Percentiles rank a stretch among this genome's conserved stretches.
Conservation (phyloP, 345 rosid species). For the Brassica incana region DNA sequence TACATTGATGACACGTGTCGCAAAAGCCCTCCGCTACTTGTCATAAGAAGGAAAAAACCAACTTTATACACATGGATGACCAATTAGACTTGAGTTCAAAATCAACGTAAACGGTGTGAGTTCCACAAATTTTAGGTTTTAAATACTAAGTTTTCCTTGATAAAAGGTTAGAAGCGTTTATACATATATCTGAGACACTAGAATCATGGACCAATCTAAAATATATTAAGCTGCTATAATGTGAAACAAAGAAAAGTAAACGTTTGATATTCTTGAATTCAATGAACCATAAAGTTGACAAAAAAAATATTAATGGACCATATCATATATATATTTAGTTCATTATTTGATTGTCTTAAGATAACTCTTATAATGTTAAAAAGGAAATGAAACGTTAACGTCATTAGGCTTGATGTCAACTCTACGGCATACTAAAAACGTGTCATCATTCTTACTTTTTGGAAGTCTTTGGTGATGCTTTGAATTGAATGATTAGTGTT, state of each 20-base stretch:
- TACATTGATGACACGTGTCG: no score
- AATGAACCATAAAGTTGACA: background rate
- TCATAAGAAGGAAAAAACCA: no score
- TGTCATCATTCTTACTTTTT: background rate
- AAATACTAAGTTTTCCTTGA: background rate
- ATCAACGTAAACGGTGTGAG: background rate
- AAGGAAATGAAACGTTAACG: background rate
- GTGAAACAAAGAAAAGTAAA: slow-evolving; percentile 29
- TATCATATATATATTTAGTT: background rate
- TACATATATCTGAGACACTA: background rate
- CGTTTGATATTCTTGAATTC: slow-evolving; percentile 6
- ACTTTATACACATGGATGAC: background rate
- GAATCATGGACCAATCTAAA: background rate
- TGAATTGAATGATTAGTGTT: background rate
- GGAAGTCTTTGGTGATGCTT: background rate
- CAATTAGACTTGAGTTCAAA: background rate
- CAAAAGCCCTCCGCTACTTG: no score
- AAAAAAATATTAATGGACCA: background rate
- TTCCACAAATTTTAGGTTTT: background rate
- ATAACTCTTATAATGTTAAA: background rate
- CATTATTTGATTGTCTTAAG: background rate
- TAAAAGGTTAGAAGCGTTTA: slow-evolving; percentile 2
- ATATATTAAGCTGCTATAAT: background rate
- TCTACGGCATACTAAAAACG: background rate
- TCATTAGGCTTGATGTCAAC: background rate